Evolutionary conservation across 352 stramenopile species (phyloP).

Genomic region (Pythium vanterpoolii): DNA sequence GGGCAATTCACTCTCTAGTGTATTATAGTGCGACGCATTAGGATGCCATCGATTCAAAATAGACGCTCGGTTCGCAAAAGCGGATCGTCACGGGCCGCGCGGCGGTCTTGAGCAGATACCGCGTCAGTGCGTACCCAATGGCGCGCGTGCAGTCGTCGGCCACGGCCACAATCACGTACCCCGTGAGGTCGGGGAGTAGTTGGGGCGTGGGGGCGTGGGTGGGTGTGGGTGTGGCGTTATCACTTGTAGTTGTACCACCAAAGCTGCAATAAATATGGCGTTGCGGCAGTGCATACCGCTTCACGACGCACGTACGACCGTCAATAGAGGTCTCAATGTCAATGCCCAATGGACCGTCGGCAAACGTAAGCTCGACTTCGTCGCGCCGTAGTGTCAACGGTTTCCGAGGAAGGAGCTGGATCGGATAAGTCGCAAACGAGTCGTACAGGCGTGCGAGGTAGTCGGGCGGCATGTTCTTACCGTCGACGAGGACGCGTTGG

Average conservation of each 20-base stretch:
- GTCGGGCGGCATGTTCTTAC: conserved; percentile 34
- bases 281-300: conserved; percentile 33
- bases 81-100: conserved; percentile 58
- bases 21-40: conserved; percentile 8
- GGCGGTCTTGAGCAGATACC: conserved; percentile 70
- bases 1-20: background rate
- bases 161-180: conserved; percentile 72
- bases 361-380: conserved; percentile 71
- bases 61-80: conserved; percentile 76
- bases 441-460: conserved; percentile 67
- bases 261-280: conserved; percentile 48
- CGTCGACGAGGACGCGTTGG: conserved; percentile 42
- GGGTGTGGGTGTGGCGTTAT: too few relatives aligned
- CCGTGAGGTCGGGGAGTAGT: conserved; percentile 22
- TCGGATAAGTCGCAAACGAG: conserved; percentile 51
- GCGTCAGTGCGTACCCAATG: conserved; percentile 60
- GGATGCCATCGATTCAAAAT: conserved; percentile 49
- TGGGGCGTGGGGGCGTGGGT: background rate
- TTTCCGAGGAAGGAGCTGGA: conserved; percentile 62
- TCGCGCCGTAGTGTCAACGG: conserved; percentile 33
- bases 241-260: too few relatives aligned
- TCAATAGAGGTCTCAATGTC: conserved; percentile 83
- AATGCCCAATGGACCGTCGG: conserved; percentile 44
- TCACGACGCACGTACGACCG: conserved; percentile 59
- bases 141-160: conserved; percentile 63